Conservation (phyloP, 2,329 filamentous ascomycete species). For the Cladosporium sp. region DNA sequence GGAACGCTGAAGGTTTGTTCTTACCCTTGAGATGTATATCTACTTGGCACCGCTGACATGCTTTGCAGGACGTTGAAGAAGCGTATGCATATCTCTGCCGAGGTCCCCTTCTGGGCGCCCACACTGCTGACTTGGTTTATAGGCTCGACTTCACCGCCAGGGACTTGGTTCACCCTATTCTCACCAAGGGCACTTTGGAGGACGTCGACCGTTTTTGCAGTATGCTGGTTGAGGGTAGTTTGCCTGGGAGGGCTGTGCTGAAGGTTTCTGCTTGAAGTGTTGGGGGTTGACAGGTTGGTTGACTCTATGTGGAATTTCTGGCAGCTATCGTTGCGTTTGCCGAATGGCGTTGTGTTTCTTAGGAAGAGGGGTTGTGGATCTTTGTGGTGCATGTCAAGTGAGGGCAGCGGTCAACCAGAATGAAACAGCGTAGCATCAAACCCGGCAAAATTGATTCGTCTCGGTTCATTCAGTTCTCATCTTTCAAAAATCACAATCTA, state of each 20-base stretch:
- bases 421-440: too few species aligned
- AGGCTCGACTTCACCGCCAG: constrained; percentile 38
- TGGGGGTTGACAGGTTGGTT: not conserved
- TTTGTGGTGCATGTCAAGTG: too few species aligned
- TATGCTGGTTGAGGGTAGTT: constrained; percentile 36
- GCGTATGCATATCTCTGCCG: constrained; percentile 23
- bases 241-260: constrained; percentile 39
- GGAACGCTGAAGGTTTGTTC: constrained; percentile 35
- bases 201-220: constrained; percentile 38
- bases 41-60: constrained; percentile 6
- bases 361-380: too few species aligned
- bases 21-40: not conserved
- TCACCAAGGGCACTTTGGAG: constrained; percentile 35
- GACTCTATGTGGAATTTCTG: too few species aligned
- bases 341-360: too few species aligned
- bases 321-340: too few species aligned
- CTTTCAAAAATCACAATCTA: too few species aligned
- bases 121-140: too few species aligned
- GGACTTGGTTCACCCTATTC: constrained; percentile 37
- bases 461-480: too few species aligned
- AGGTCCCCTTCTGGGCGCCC: not conserved
- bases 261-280: constrained; percentile 29
- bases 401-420: too few species aligned
- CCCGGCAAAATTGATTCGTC: too few species aligned
- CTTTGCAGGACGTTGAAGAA: constrained; percentile 38